A percentile compares a stretch with the other conserved stretches of the same genome.
Conservation (phyloP, 2,329 filamentous ascomycete genomes). For the Hypomyces perniciosus region DNA sequence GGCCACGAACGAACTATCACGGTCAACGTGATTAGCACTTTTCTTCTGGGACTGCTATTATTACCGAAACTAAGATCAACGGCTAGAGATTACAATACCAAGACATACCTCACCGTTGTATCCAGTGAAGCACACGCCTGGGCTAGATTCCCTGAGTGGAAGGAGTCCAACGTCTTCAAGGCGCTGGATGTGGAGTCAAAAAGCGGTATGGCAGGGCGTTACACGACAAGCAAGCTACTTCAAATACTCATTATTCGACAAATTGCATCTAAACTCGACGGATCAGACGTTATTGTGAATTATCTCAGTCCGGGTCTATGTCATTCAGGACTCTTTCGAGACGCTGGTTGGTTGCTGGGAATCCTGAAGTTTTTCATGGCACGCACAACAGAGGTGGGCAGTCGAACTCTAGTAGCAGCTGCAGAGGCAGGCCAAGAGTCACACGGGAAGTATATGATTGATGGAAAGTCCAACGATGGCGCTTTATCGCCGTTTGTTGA, state of each 20-base stretch:
- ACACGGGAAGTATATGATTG: conserved; percentile 21
- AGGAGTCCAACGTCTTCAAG: not conserved
- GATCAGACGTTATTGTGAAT: conserved; percentile 27
- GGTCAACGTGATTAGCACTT: conserved; percentile 43
- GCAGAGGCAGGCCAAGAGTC: conserved; percentile 20
- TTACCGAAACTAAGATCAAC: conserved; percentile 31
- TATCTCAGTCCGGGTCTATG: conserved; percentile 24
- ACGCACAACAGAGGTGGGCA: conserved; percentile 23
- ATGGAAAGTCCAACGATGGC: not conserved
- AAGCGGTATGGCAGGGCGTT: conserved; percentile 7
- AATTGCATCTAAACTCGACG: conserved; percentile 22
- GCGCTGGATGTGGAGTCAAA: not conserved
- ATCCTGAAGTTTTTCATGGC: no score
- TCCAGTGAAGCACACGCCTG: no score
- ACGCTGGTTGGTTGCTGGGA: conserved; percentile 1
- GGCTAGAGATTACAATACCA: not conserved
- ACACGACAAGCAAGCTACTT: conserved; percentile 24
- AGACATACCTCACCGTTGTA: no score
- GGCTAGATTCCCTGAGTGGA: no score
- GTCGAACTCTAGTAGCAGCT: conserved; percentile 23
- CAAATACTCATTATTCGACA: conserved; percentile 22
- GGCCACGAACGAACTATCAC: conserved; percentile 39
- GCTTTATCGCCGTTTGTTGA: no score
- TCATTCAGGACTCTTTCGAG: conserved; percentile 15
- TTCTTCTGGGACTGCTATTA: conserved; percentile 38